Evolutionary conservation across 345 rosid genomes (phyloP).

Genomic region (Camelina sativa): DNA sequence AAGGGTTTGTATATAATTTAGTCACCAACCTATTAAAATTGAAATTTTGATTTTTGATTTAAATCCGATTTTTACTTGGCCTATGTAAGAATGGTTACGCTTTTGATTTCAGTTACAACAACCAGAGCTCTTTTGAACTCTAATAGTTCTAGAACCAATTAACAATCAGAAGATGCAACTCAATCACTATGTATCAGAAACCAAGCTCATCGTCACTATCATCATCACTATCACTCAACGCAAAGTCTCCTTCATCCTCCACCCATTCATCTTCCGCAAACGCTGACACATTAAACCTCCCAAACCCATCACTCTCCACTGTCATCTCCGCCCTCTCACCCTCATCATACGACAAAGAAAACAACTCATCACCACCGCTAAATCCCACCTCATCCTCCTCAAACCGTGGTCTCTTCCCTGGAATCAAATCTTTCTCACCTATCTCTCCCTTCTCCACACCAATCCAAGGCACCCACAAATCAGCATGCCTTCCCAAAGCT

Average conservation of each 20-base stretch:
- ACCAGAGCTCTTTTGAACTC: constrained; percentile 11
- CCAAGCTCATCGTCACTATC: constrained; percentile 44
- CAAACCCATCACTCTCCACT: constrained; percentile 54
- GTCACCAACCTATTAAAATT: background rate
- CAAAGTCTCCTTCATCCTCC: constrained; percentile 52
- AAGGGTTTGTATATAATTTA: too few relatives aligned
- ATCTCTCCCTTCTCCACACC: constrained; percentile 82
- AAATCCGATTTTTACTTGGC: background rate
- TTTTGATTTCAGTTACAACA: background rate
- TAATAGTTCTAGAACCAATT: constrained; percentile 4
- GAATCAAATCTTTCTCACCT: constrained; percentile 70
- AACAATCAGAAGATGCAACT: constrained; percentile 19
- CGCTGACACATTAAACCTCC: constrained; percentile 55
- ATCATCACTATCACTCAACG: constrained; percentile 48
- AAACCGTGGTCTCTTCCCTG: constrained; percentile 48
- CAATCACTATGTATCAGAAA: constrained; percentile 18
- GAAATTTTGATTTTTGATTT: background rate
- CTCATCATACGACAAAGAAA: constrained; percentile 54
- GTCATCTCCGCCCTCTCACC: constrained; percentile 54
- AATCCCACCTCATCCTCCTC: constrained; percentile 40
- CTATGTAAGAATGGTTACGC: constrained; percentile 3
- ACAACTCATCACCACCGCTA: constrained; percentile 46
- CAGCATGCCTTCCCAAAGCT: constrained; percentile 74
- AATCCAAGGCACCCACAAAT: constrained; percentile 91
- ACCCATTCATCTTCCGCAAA: constrained; percentile 79